Evolutionary conservation across 495 filamentous ascomycete genomes (phyloP), one percentile per base, ranked within the genome.

Genomic region (Aspergillus nidulans): DNA sequence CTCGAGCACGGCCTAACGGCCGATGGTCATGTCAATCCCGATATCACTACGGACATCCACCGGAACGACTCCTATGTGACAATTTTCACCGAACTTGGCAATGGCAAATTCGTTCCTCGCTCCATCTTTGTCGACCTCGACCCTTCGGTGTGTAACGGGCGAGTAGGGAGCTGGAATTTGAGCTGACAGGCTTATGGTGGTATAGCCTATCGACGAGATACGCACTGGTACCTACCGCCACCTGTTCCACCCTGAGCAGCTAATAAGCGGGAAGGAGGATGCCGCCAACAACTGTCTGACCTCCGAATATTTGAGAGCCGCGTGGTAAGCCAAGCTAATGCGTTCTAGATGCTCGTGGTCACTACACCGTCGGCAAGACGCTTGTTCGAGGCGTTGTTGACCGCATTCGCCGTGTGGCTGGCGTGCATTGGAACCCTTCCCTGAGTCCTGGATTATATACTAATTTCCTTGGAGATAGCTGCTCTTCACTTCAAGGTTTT

Each of bases 361-460:
- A 95, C 72, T 95, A 95, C 71, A 95, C 90, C 45, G 85, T 94
- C 60, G 90, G 90, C 72, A 95, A 94, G 80, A 90, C 94, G 76
- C 80, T 94, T 68, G 85, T 90, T 47, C 89, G 92, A 63, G 83
- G 77, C 52, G 89, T 92, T 58, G 77, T 92, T 61, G 89, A 95
- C 64, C 86, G 87, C 65, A 86, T 95, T 66, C 88, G 90, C 61
- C 89, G 87, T 65, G 85, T 94, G 70, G 80, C 81, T 66, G 89
- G 88, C 91, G 76, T 20, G 43, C 50, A 38, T 52, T 9, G 25
- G n/a, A 20, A 26, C 19, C 43, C 21, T 49, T 24, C 9, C 4
- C 6, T 20, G 10, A 10, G 2, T 5, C 32, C 10, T 19, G n/a
- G n/a, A n/a, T n/a, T n/a, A n/a, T 25, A 6, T 6, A 36, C 49